Base-by-base conservation (phyloP, 2,329 filamentous ascomycete genomes). In the Fusarium albosuccineum region DNA sequence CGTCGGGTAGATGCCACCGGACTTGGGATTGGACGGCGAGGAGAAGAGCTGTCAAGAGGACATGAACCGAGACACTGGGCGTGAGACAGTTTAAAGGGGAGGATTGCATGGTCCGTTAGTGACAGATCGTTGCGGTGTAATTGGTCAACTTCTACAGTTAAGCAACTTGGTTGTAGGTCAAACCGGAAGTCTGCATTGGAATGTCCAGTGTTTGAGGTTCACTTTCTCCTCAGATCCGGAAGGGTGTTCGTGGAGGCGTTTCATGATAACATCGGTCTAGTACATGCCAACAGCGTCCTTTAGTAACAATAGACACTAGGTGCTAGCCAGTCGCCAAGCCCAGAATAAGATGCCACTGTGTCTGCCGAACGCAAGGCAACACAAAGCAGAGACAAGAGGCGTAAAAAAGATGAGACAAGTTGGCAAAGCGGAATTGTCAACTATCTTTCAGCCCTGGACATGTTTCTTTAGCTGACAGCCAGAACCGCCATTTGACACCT, bases 21-120 rank as follows among this genome's bases (percentile, higher is more conserved):
- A 59, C 39, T n/a, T 39, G 13, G 42, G 42, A 52, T 52, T 42
- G 27, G 55, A 22, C 14, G 30, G 16, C 13, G 14, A 60, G 45
- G 13, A 51, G 11, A 42, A 9, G 14, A 41, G 26, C 39, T 29
- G 34, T 53, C 34, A 33, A 42, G 52, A 50, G 46, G 53, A 46
- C 10, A 22, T 34, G 44, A 52, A 40, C 61, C 39, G 46, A 68
- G 57, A 59, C 65, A 66, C 52, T 46, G 41, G 22, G 22, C n/a
- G 39, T 36, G 29, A 66, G 34, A 66, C 42, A 59, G 37, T 52
- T 62, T 41, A 48, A 27, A 58, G 40, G n/a, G 44, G 27, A 40
- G 30, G 41, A 9, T 16, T 14, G 46, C n/a, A n/a, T 49, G 16
- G 36, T n/a, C 14, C 10, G 22, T 30, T 26, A 17, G 41, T 40